Evolutionary conservation across 371 early-diverging fungal species (phyloP).

Genomic region (Gilbertella persicaria): DNA sequence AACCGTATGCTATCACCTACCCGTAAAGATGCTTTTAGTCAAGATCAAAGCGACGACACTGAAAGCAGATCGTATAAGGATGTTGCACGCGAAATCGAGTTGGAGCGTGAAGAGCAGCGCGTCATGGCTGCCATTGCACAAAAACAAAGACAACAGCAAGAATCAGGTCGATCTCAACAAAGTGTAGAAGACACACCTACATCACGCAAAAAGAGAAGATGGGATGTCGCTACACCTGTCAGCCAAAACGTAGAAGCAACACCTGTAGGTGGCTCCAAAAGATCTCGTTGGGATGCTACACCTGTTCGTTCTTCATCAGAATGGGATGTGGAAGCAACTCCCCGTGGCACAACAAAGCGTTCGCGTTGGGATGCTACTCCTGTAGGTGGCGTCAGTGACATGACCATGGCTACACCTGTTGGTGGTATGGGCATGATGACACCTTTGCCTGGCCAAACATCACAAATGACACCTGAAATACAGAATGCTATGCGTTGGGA

Average conservation of each 20-base stretch:
- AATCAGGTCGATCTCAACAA: constrained; percentile 27
- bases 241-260: constrained; percentile 67
- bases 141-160: constrained; percentile 63
- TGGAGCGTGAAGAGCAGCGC: constrained; percentile 81
- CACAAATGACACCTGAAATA: constrained; percentile 81
- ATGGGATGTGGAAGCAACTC: constrained; percentile 67
- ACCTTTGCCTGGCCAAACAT: constrained; percentile 62
- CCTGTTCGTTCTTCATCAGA: constrained; percentile 55
- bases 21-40: constrained; percentile 83
- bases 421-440: constrained; percentile 77
- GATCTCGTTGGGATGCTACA: constrained; percentile 87
- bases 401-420: constrained; percentile 68
- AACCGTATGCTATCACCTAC: constrained; percentile 86
- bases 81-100: constrained; percentile 83
- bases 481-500: constrained; percentile 78
- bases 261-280: constrained; percentile 46
- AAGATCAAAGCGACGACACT: constrained; percentile 30
- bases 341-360: constrained; percentile 54
- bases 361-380: constrained; percentile 88
- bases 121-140: constrained; percentile 73
- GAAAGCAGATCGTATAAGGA: constrained; percentile 80
- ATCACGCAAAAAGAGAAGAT: constrained; percentile 71
- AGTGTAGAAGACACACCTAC: constrained; percentile 33
- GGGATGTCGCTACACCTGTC: constrained; percentile 86
- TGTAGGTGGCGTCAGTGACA: constrained; percentile 48